Evolutionary conservation across 2,329 filamentous ascomycete species (phyloP).

Genomic region (Fusarium sacchari): DNA sequence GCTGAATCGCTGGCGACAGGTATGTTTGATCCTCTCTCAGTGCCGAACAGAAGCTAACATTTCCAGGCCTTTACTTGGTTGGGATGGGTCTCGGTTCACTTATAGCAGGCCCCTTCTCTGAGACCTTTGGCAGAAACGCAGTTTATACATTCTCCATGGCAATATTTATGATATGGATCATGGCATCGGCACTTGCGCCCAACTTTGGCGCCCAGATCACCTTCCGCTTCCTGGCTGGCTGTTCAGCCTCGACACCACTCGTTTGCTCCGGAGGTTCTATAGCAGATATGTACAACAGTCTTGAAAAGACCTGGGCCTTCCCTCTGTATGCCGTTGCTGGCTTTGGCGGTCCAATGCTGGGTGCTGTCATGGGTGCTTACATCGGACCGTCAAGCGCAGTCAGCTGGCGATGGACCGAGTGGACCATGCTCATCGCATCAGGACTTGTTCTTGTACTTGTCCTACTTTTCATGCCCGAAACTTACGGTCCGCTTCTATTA

Average conservation of each 20-base stretch:
- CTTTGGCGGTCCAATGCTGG: slow-evolving; percentile 54
- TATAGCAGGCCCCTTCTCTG: slow-evolving; percentile 52
- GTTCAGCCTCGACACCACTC: slow-evolving; percentile 57
- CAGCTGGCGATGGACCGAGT: slow-evolving; percentile 73
- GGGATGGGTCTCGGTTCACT: slow-evolving; percentile 52
- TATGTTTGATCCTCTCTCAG: not conserved
- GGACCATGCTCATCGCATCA: slow-evolving; percentile 72
- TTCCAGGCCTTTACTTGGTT: slow-evolving; percentile 45
- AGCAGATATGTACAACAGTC: slow-evolving; percentile 51
- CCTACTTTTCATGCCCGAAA: slow-evolving; percentile 71
- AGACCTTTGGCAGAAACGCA: slow-evolving; percentile 52
- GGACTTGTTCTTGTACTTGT: slow-evolving; percentile 65
- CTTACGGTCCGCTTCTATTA: slow-evolving; percentile 67
- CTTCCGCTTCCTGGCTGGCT: slow-evolving; percentile 60
- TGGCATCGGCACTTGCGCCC: slow-evolving; percentile 55
- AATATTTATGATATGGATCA: slow-evolving; percentile 56
- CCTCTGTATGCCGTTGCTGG: slow-evolving; percentile 59
- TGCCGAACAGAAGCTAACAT: not conserved
- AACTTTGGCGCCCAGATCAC: slow-evolving; percentile 55
- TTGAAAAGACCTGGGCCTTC: slow-evolving; percentile 51
- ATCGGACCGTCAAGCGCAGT: slow-evolving; percentile 66
- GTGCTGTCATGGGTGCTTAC: slow-evolving; percentile 65
- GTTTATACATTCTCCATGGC: slow-evolving; percentile 53
- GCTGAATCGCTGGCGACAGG: slow-evolving; percentile 61
- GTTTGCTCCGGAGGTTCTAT: slow-evolving; percentile 56